These are phyloP conservation scores for Trapa incisa DNA, from an alignment of 345 rosid species.

Conservation along the genomic window DNA sequence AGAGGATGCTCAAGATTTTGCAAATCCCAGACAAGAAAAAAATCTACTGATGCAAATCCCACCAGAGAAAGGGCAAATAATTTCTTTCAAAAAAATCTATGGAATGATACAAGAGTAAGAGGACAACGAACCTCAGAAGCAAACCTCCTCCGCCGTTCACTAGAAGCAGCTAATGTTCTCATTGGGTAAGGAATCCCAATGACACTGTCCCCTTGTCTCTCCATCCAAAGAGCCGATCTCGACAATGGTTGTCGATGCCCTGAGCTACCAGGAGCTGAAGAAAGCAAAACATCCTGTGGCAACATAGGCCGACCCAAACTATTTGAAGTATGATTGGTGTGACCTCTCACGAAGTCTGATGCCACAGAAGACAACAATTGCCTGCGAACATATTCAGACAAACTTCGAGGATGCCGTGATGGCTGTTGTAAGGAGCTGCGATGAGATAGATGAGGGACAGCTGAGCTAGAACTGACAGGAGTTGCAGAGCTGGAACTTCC, in stretches of 20 bases:
- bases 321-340: slow-evolving; percentile 25
- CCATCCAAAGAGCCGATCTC: slow-evolving; percentile 42
- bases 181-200: slow-evolving; percentile 41
- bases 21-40: neutral
- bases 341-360: slow-evolving; percentile 27
- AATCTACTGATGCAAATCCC: neutral
- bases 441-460: slow-evolving; percentile 36
- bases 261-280: slow-evolving; percentile 36
- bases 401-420: slow-evolving; percentile 41
- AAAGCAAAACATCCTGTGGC: slow-evolving; percentile 30
- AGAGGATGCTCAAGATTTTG: neutral
- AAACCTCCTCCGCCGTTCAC: slow-evolving; percentile 65
- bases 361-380: slow-evolving; percentile 43
- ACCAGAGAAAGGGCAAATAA: neutral
- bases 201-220: slow-evolving; percentile 47
- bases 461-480: slow-evolving; percentile 31
- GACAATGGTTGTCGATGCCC: slow-evolving; percentile 36
- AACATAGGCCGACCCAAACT: slow-evolving; percentile 29
- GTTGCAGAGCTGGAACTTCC: slow-evolving; percentile 34
- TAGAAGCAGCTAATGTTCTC: slow-evolving; percentile 37
- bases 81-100: neutral
- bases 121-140: slow-evolving; percentile 60
- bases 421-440: slow-evolving; percentile 38
- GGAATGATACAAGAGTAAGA: neutral
- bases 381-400: slow-evolving; percentile 53